Evolutionary conservation across 1,139 yeast species (phyloP), one percentile per base, ranked within the genome.

Genomic region (Diutina neorugosa): DNA sequence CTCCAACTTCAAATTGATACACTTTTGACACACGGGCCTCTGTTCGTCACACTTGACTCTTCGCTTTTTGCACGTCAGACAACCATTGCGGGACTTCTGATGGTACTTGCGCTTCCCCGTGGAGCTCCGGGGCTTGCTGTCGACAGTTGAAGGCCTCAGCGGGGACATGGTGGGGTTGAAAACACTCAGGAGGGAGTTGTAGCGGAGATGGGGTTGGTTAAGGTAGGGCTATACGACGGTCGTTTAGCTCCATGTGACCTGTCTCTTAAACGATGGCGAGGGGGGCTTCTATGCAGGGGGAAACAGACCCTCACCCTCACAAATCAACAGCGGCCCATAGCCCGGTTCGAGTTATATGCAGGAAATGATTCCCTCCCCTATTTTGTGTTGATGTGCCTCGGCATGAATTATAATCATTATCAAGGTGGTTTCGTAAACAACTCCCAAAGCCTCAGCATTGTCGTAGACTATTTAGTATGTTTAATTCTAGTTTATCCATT

Each of bases 71-170:
- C 52, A 51, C n/a, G 52, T 51, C 27, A 27, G 34, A 14, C 52
- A 51, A 3, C 52, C 52, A 9, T 25, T 23, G 31, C 83, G 54
- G 40, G 96, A 86, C 67, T 91, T 91, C 57, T 83, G 87, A 63
- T 91, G 98, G 65, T 82, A 86, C 63, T 83, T 84, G 54, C 95
- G 73, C 64, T 80, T 81, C 20, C 50, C 50, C 9, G 50, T 46
- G 14, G 50, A 46, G 50, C 21, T 46, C 7, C 50, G 37, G 37
- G 27, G 18, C 21, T 46, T 46, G 25, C 20, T 40, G 43, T n/a
- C 18, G 20, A 16, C 43, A n/a, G 43, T 18, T 40, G 43, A 9
- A 16, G 43, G 43, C n/a, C 20, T 18, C 37, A 31, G 37, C 37
- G 37, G 37, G n/a, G 37, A 31, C 37, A 31, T 31, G 14, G 37